Conservation (phyloP, 257 asterid species). For the Catharanthus roseus region DNA sequence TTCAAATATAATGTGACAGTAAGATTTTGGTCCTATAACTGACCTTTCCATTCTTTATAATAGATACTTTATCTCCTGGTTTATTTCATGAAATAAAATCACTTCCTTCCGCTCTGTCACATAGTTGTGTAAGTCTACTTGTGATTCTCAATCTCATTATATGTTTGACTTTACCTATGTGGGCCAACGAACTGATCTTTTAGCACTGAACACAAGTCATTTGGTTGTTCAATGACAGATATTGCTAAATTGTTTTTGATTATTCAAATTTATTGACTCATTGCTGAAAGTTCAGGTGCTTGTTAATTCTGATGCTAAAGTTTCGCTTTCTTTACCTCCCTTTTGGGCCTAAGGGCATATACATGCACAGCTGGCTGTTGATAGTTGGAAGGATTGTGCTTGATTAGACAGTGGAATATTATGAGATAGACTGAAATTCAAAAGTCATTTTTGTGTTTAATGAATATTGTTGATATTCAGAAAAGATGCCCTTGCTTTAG, state of each 20-base stretch:
- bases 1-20: conserved; percentile 85
- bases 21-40: conserved; percentile 26
- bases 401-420: background rate
- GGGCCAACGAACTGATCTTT: too few relatives aligned
- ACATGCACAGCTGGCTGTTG: background rate
- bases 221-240: background rate
- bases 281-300: background rate
- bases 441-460: background rate
- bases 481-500: too few relatives aligned
- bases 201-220: background rate
- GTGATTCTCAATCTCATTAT: background rate
- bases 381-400: background rate
- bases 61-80: background rate
- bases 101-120: background rate
- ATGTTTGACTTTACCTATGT: background rate
- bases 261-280: background rate
- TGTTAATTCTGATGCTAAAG: background rate
- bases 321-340: background rate
- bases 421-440: background rate
- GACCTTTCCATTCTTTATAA: background rate
- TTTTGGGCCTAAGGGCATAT: background rate
- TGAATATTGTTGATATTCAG: background rate
- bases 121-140: background rate
- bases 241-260: background rate
- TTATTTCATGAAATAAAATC: background rate